Base-by-base conservation (phyloP, 257 asterid species). In the Petunia axillaris region DNA sequence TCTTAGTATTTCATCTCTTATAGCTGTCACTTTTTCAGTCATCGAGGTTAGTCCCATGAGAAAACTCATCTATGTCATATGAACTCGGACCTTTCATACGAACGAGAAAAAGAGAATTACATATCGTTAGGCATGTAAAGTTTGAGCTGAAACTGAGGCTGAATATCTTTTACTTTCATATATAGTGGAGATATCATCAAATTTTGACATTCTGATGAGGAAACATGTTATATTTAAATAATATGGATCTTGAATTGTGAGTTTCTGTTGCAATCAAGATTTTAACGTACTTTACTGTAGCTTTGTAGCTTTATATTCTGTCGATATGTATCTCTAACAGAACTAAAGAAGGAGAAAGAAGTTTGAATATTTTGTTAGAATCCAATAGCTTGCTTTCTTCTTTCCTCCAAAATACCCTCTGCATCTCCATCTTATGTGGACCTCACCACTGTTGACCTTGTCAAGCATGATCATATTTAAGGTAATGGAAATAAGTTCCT, bases 41-140 rank as follows among this genome's bases (percentile, higher is more conserved):
- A 73, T 73, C 9, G 60, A 48, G 78, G 39, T 73, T 73, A 66
- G 75, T 66, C 75, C 75, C 35, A 57, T 57, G 6, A 14, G 62
- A 57, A 4, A 15, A 57, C 62, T 57, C 38, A 4, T 2, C 9
- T 59, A 16, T 16, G 39, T 59, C 64, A 59, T 2, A 62, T 62
- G 43, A 62, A 9, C 67, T 35, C 10, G 4, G 67, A 8, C 40
- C 5, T 36, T 62, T 36, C 43, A 36, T 62, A 62, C 41, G 67
- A 62, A 63, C 4, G 68, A 36, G 8, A 37, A 63, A 36, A 4
- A 63, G 9, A 63, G 9, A 63, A 36, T 35, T 36, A 36, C 10
- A 0, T 63, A 63, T 8, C 4, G 68, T 50, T 62, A 36, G 37
- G 43, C 68, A 36, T 63, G 68, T 63, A 63, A 63, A 4, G 8